These are phyloP conservation scores for Emmonsia crescens DNA, from an alignment of 2,329 filamentous ascomycete genomes.

Conservation along the genomic window DNA sequence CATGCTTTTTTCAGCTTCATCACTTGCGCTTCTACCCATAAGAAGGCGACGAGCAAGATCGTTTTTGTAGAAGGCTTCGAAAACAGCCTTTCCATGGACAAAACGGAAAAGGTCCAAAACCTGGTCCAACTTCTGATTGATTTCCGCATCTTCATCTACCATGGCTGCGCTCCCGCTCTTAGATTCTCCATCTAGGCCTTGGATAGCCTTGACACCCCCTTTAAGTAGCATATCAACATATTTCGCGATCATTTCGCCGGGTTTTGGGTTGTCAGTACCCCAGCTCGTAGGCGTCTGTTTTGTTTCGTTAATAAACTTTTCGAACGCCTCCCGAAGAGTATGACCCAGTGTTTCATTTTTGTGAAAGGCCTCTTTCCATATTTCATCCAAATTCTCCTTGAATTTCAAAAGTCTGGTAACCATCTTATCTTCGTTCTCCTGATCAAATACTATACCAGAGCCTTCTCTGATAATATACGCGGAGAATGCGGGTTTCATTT, in stretches of 20 bases:
- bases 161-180: slow-evolving; percentile 46
- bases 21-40: slow-evolving; percentile 84
- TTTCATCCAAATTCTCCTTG: slow-evolving; percentile 65
- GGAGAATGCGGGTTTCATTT: slow-evolving; percentile 62
- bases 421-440: slow-evolving; percentile 71
- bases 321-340: slow-evolving; percentile 73
- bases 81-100: slow-evolving; percentile 92
- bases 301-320: slow-evolving; percentile 80
- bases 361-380: slow-evolving; percentile 66
- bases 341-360: slow-evolving; percentile 68
- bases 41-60: slow-evolving; percentile 81
- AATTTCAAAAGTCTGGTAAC: slow-evolving; percentile 70
- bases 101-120: slow-evolving; percentile 92
- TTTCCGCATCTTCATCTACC: slow-evolving; percentile 80
- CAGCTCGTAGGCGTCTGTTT: slow-evolving; percentile 64
- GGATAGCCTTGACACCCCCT: slow-evolving; percentile 75
- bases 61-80: slow-evolving; percentile 98
- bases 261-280: slow-evolving; percentile 79
- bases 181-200: slow-evolving; percentile 51
- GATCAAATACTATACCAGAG: slow-evolving; percentile 66
- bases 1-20: slow-evolving; percentile 95
- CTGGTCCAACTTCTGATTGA: slow-evolving; percentile 85
- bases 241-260: slow-evolving; percentile 97
- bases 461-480: slow-evolving; percentile 70
- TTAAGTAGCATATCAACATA: slow-evolving; percentile 80